Percentiles rank a stretch among this genome's conserved stretches.
These are phyloP conservation scores for Pseudogymnoascus sp. DNA, from an alignment of 2,329 filamentous ascomycete genomes.

Conservation along the genomic window DNA sequence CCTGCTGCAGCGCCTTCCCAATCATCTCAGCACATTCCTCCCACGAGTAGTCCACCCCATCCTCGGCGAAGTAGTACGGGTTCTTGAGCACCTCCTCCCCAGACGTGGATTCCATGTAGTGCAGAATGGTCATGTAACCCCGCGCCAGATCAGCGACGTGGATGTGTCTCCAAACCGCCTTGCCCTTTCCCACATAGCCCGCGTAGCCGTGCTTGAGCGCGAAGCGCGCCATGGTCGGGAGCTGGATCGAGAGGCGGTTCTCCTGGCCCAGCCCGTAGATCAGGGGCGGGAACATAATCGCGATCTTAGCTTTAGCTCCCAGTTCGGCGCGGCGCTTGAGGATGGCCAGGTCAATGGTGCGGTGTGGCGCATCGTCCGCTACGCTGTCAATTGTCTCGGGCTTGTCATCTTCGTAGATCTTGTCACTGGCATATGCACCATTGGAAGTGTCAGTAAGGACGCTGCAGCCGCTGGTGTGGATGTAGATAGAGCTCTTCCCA, in stretches of 20 bases:
- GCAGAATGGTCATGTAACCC: slow-evolving; percentile 38
- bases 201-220: slow-evolving; percentile 26
- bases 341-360: slow-evolving; percentile 38
- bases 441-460: slow-evolving; percentile 32
- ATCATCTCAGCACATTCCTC: slow-evolving; percentile 31
- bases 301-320: slow-evolving; percentile 34
- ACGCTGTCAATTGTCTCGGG: slow-evolving; percentile 34
- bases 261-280: slow-evolving; percentile 39
- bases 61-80: slow-evolving; percentile 43
- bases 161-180: slow-evolving; percentile 34
- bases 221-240: slow-evolving; percentile 39
- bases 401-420: slow-evolving; percentile 36
- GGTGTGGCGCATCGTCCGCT: slow-evolving; percentile 35
- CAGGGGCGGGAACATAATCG: slow-evolving; percentile 39
- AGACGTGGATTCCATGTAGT: slow-evolving; percentile 33
- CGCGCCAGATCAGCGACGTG: slow-evolving; percentile 41
- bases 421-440: slow-evolving; percentile 29
- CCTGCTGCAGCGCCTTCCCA: slow-evolving; percentile 30
- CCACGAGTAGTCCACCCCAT: slow-evolving; percentile 37
- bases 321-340: slow-evolving; percentile 30
- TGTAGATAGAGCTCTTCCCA: slow-evolving; percentile 36
- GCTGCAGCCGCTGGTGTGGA: slow-evolving; percentile 40
- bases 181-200: slow-evolving; percentile 37
- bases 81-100: slow-evolving; percentile 30
- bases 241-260: slow-evolving; percentile 37